Evolutionary conservation across 192 early-diverging fungal genomes (phyloP).

Genomic region (Mortierella alpina): DNA sequence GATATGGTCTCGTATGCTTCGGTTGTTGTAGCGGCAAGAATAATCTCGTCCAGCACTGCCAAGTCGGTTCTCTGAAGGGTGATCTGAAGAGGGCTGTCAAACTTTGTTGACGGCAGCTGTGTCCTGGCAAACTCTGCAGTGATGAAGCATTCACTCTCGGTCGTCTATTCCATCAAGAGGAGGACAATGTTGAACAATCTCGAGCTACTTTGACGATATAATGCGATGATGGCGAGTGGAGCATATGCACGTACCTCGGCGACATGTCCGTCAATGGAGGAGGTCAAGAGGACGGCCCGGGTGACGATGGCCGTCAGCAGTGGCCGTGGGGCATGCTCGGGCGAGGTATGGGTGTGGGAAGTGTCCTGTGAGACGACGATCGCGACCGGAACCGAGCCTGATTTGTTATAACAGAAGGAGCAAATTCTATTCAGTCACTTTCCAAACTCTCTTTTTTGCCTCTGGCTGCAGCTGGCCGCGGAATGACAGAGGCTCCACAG

Average conservation of each 20-base stretch:
- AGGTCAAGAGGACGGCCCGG: constrained; percentile 46
- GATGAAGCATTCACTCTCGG: constrained; percentile 42
- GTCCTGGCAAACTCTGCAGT: constrained; percentile 43
- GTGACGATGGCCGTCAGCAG: constrained; percentile 34
- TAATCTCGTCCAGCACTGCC: constrained; percentile 72
- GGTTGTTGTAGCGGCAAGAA: constrained; percentile 67
- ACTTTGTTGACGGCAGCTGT: constrained; percentile 14
- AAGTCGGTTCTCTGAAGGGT: constrained; percentile 52
- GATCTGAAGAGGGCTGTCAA: constrained; percentile 37
- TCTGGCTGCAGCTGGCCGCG: no score
- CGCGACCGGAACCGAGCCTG: constrained; percentile 55
- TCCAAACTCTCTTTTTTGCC: not conserved
- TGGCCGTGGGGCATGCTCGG: constrained; percentile 6
- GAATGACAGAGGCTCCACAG: no score
- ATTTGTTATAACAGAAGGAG: constrained; percentile 30
- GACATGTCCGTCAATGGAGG: constrained; percentile 48
- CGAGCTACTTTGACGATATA: not conserved
- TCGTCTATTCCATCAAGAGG: constrained; percentile 8
- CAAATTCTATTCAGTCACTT: not conserved
- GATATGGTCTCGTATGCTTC: constrained; percentile 62
- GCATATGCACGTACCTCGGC: constrained; percentile 19
- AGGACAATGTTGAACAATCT: not conserved
- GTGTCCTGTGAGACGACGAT: constrained; percentile 32
- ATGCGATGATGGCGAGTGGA: not conserved
- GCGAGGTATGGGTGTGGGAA: constrained; percentile 28